Conservation (phyloP, 2,329 filamentous ascomycete species). For the Cladosporium halotolerans region DNA sequence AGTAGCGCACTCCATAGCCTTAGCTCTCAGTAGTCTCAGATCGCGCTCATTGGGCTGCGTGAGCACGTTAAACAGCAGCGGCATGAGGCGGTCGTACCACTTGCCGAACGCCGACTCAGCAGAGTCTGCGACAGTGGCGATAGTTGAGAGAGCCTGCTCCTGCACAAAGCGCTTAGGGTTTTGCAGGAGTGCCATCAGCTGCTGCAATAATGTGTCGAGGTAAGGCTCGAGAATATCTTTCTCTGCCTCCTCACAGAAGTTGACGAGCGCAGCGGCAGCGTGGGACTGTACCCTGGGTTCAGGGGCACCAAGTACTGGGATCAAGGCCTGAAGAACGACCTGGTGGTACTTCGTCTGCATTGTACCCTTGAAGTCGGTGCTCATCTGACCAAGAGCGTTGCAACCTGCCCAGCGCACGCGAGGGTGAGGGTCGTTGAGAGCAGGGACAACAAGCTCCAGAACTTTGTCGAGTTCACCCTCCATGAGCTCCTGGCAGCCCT, state of each 20-base stretch:
- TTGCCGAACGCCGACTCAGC: conserved; percentile 90
- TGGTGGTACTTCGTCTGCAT: conserved; percentile 97
- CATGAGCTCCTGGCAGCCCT: conserved; percentile 95
- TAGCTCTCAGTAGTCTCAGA: conserved; percentile 81
- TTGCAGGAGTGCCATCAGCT: conserved; percentile 80
- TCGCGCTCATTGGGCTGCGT: conserved; percentile 90
- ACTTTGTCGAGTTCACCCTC: conserved; percentile 90
- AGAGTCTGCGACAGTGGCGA: conserved; percentile 97
- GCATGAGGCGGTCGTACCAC: conserved; percentile 96
- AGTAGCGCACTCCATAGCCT: conserved; percentile 98
- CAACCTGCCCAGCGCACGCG: conserved; percentile 96
- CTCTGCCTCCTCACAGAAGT: conserved; percentile 98
- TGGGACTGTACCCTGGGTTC: conserved; percentile 95
- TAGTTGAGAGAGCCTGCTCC: conserved; percentile 94
- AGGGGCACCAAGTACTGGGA: conserved; percentile 81
- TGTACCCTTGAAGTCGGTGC: conserved; percentile 93
- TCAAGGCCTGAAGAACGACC: conserved; percentile 79
- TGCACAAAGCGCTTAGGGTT: conserved; percentile 95
- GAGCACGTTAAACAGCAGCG: conserved; percentile 81
- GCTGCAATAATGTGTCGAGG: conserved; percentile 76
- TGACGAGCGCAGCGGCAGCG: conserved; percentile 93
- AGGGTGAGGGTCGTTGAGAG: conserved; percentile 81
- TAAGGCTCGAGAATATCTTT: conserved; percentile 88
- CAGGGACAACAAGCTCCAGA: conserved; percentile 86
- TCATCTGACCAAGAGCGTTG: conserved; percentile 99